These are phyloP conservation scores for Cajanus cajan DNA, from an alignment of 306 rosid species.

Conservation along the genomic window DNA sequence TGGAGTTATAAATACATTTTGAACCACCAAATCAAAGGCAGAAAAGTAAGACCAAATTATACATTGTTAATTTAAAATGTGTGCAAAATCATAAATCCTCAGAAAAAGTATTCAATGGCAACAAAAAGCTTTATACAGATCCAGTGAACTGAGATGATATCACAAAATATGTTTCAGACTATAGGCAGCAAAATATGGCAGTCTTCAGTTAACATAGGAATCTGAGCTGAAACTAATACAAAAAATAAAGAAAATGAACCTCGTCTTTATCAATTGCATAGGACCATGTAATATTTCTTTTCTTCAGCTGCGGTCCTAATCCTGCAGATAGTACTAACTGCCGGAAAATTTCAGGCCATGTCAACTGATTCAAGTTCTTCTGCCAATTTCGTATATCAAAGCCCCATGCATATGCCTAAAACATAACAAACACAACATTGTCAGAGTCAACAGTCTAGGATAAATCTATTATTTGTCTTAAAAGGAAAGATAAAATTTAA, in stretches of 20 bases:
- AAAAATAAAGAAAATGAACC: slow-evolving; percentile 47
- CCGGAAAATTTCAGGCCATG: slow-evolving; percentile 96
- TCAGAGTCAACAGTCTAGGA: slow-evolving; percentile 5
- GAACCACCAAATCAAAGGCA: slow-evolving; percentile 10
- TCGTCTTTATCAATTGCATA: slow-evolving; percentile 70
- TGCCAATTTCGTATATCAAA: slow-evolving; percentile 98
- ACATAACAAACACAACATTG: slow-evolving; percentile 25
- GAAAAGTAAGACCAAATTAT: neutral
- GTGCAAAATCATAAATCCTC: neutral
- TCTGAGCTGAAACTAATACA: neutral
- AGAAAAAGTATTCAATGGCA: slow-evolving; percentile 2
- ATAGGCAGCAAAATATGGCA: neutral
- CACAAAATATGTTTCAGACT: slow-evolving; percentile 3
- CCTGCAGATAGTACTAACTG: slow-evolving; percentile 94
- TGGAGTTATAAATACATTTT: slow-evolving; percentile 34
- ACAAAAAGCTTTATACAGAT: slow-evolving; percentile 3
- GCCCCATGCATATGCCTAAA: slow-evolving; percentile 95
- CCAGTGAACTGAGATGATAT: slow-evolving; percentile 2
- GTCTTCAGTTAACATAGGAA: neutral
- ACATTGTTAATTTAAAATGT: neutral
- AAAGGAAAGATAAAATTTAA: slow-evolving; percentile 8
- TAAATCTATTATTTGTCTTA: slow-evolving; percentile 18
- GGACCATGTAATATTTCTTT: slow-evolving; percentile 68
- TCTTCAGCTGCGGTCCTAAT: slow-evolving; percentile 87
- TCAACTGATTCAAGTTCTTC: slow-evolving; percentile 80